These are phyloP conservation scores for Tetracladium setigerum DNA, from an alignment of 495 filamentous ascomycete genomes.

Conservation along the genomic window DNA sequence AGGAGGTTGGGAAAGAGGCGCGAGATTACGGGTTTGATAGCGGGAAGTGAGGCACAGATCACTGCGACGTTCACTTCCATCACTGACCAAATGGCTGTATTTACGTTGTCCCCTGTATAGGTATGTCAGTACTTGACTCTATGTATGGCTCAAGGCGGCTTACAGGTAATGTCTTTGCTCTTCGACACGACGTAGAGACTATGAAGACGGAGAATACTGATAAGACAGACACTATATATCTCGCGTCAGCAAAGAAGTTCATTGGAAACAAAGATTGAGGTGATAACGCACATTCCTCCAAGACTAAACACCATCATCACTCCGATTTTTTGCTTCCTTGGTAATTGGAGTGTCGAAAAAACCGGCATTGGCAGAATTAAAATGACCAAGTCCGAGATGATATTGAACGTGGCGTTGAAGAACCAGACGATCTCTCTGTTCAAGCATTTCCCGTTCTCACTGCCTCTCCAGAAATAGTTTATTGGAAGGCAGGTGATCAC, in stretches of 20 bases:
- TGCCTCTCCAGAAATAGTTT: constrained; percentile 12
- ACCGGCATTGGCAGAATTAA: constrained; percentile 40
- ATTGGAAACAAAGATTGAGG: too few relatives aligned
- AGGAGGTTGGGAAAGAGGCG: constrained; percentile 29
- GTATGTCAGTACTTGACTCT: neutral
- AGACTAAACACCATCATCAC: constrained; percentile 41
- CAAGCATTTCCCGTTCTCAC: constrained; percentile 36
- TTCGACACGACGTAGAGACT: constrained; percentile 29
- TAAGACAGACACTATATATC: constrained; percentile 4
- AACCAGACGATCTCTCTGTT: constrained; percentile 32
- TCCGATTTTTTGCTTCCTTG: constrained; percentile 34
- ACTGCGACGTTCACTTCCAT: constrained; percentile 29
- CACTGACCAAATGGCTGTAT: constrained; percentile 37
- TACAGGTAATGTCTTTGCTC: constrained; percentile 28
- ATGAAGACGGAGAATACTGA: constrained; percentile 35
- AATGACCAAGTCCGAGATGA: constrained; percentile 44
- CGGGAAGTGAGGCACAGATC: constrained; percentile 26
- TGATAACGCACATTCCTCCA: constrained; percentile 29
- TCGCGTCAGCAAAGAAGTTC: neutral
- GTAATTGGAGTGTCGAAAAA: constrained; percentile 34
- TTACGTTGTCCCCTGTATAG: constrained; percentile 20
- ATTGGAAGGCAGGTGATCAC: constrained; percentile 46
- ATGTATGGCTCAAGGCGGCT: neutral
- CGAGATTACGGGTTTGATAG: constrained; percentile 33
- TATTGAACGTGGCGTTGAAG: constrained; percentile 38